Percentiles rank a stretch among this genome's conserved stretches.
These are phyloP conservation scores for Leccinum incarnatum DNA, from an alignment of 768 basidiomycete species.

Conservation along the genomic window DNA sequence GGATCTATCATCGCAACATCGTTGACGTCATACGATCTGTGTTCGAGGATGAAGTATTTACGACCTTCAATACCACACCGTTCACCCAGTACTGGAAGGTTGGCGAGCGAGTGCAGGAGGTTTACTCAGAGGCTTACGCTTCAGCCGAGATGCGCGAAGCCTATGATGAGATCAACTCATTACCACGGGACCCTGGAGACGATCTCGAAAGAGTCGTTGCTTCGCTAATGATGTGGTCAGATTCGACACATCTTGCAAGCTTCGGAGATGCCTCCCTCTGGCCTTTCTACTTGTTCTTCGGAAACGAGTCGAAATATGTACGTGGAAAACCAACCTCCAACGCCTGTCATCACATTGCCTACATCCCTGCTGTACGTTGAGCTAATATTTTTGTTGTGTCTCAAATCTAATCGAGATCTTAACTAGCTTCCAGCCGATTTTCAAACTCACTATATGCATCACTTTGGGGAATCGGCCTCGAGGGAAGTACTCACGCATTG, in stretches of 20 bases:
- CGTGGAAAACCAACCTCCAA: conserved; percentile 1
- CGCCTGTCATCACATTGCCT: conserved; percentile 12
- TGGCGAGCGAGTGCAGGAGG: not conserved
- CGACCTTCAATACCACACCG: not conserved
- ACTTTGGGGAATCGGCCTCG: not conserved
- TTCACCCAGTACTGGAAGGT: not conserved
- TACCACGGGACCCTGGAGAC: not conserved
- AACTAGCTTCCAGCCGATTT: not conserved
- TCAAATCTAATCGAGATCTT: not conserved
- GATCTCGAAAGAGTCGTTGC: not conserved
- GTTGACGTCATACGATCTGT: not conserved
- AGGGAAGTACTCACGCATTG: conserved; percentile 12
- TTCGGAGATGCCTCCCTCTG: conserved; percentile 12
- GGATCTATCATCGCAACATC: not conserved
- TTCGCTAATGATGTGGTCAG: conserved; percentile 6
- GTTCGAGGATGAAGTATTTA: not conserved
- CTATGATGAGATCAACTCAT: not conserved
- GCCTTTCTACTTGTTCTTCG: conserved; percentile 17
- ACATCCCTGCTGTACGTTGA: conserved; percentile 1
- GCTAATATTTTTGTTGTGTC: not conserved
- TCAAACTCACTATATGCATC: not conserved
- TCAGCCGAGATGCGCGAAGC: conserved; percentile 5
- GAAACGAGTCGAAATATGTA: conserved; percentile 14
- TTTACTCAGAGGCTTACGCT: not conserved
- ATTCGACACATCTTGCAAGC: conserved; percentile 22